Evolutionary conservation across 768 basidiomycete genomes (phyloP).

Genomic region (Boletus eberwhitei): DNA sequence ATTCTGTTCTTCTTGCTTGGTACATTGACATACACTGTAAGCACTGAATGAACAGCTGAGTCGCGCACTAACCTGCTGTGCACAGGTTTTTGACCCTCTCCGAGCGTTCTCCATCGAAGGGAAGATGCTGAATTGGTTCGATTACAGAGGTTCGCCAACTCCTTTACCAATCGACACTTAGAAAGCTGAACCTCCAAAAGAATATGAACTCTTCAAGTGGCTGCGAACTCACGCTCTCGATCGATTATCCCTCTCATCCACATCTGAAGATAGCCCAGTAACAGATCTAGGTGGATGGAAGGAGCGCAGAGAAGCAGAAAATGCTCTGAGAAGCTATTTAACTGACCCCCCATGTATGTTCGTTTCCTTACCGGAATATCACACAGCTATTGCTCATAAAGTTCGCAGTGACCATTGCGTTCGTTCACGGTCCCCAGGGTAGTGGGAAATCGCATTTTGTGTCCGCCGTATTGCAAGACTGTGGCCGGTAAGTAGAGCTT

Average conservation of each 20-base stretch:
- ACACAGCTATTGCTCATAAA: conserved; percentile 3
- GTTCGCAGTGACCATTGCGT: conserved; percentile 61
- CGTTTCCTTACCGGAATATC: not conserved
- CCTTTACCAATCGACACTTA: not conserved
- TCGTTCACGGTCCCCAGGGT: conserved; percentile 81
- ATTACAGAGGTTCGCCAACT: conserved; percentile 55
- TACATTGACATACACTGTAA: conserved; percentile 80
- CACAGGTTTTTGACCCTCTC: conserved; percentile 88
- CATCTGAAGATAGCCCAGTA: conserved; percentile 14
- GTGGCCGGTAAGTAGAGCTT: conserved; percentile 42
- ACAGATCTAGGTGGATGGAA: conserved; percentile 63
- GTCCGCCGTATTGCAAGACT: conserved; percentile 47
- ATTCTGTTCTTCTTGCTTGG: conserved; percentile 85
- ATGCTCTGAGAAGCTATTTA: conserved; percentile 65
- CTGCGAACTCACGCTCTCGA: conserved; percentile 59
- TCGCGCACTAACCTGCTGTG: not conserved
- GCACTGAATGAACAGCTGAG: conserved; percentile 20
- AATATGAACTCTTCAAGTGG: conserved; percentile 77
- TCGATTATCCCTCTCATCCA: conserved; percentile 35
- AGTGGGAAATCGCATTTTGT: conserved; percentile 73
- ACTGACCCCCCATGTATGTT: conserved; percentile 69
- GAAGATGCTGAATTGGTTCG: conserved; percentile 82
- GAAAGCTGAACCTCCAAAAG: conserved; percentile 35
- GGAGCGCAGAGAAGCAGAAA: conserved; percentile 77
- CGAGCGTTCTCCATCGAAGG: conserved; percentile 79